Evolutionary conservation across 2,329 filamentous ascomycete genomes (phyloP).

Genomic region (Aspergillus glaucus): DNA sequence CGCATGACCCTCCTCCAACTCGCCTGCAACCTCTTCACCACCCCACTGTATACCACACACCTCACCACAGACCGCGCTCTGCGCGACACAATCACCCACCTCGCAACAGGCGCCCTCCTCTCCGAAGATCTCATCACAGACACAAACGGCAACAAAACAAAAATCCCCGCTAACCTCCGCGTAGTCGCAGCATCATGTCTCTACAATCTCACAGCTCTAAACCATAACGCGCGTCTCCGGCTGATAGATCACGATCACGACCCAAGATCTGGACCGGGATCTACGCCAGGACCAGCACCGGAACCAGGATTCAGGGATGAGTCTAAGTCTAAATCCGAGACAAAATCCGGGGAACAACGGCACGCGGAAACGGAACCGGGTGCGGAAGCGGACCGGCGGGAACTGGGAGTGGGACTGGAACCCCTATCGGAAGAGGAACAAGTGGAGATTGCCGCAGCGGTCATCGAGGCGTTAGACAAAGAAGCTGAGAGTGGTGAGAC

Average conservation of each 20-base stretch:
- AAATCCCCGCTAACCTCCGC: slow-evolving; percentile 55
- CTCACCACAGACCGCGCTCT: slow-evolving; percentile 51
- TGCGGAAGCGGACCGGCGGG: neutral
- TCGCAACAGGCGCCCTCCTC: slow-evolving; percentile 72
- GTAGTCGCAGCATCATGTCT: slow-evolving; percentile 76
- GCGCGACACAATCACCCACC: slow-evolving; percentile 55
- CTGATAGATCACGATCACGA: slow-evolving; percentile 53
- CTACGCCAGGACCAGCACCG: too few species aligned
- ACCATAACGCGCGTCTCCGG: slow-evolving; percentile 57
- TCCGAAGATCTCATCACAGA: slow-evolving; percentile 52
- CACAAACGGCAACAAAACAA: neutral
- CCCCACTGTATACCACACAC: slow-evolving; percentile 62
- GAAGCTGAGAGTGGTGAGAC: slow-evolving; percentile 58
- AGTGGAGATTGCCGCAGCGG: slow-evolving; percentile 72
- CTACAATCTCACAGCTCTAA: slow-evolving; percentile 71
- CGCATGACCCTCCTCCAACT: slow-evolving; percentile 79
- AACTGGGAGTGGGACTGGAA: neutral
- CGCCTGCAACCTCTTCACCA: slow-evolving; percentile 79
- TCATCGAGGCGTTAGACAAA: slow-evolving; percentile 64
- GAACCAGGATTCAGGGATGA: too few species aligned
- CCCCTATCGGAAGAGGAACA: slow-evolving; percentile 63
- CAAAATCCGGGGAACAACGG: too few species aligned
- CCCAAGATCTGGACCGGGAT: neutral
- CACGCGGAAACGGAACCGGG: neutral
- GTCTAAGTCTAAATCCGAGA: too few species aligned